Evolutionary conservation across 2,329 filamentous ascomycete genomes (phyloP).

Genomic region (Diaporthe capsici): DNA sequence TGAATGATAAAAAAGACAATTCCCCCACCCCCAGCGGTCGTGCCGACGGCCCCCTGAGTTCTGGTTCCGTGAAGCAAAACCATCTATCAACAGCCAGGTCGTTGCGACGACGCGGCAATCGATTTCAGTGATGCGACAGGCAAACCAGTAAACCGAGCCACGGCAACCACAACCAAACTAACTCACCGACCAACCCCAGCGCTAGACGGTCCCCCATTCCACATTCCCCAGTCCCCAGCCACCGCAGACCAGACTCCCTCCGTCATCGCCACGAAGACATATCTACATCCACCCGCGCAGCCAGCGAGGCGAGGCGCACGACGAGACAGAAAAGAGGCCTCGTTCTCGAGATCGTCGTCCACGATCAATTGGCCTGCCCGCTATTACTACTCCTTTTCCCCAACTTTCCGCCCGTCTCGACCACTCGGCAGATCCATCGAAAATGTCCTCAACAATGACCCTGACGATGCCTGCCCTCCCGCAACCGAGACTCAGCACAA

Average conservation of each 20-base stretch:
- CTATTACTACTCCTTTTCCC: neutral
- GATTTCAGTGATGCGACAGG: neutral
- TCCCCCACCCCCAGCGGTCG: neutral
- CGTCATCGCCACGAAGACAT: slow-evolving; percentile 10
- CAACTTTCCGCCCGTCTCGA: neutral
- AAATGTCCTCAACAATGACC: slow-evolving; percentile 51
- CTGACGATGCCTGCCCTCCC: slow-evolving; percentile 51
- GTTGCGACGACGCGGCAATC: slow-evolving; percentile 8
- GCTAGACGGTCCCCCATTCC: neutral
- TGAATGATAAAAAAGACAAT: slow-evolving; percentile 16
- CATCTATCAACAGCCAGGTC: neutral
- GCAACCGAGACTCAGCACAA: slow-evolving; percentile 44
- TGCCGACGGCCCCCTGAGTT: neutral
- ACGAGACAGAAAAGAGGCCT: slow-evolving; percentile 15
- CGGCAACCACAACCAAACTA: neutral
- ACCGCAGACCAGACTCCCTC: neutral
- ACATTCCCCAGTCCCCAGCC: slow-evolving; percentile 14
- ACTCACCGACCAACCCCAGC: slow-evolving; percentile 15
- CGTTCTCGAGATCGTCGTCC: neutral
- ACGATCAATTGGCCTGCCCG: neutral
- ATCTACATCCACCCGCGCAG: slow-evolving; percentile 7
- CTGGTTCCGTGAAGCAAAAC: neutral
- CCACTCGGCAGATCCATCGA: slow-evolving; percentile 29
- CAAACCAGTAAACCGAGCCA: slow-evolving; percentile 10
- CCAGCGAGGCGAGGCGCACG: slow-evolving; percentile 8